Evolutionary conservation across 164 flowering plant genomes (phyloP).

Genomic region (Liriodendron chinense): DNA sequence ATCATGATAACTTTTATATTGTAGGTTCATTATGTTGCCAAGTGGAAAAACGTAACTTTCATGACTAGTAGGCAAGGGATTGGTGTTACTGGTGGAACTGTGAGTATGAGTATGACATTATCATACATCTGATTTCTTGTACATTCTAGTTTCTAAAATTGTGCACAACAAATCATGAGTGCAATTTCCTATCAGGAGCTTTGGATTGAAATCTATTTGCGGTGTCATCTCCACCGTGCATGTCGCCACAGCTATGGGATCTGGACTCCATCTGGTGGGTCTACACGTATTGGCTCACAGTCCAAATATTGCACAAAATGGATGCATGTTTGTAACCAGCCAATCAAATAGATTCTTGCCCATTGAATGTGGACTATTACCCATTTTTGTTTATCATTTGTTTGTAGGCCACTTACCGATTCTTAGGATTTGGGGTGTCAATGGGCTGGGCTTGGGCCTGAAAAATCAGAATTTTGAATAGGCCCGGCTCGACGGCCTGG

Average conservation of each 20-base stretch:
- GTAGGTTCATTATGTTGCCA: conserved; percentile 97
- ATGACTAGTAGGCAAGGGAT: conserved; percentile 98
- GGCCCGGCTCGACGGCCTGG: no score
- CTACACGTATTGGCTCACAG: neutral
- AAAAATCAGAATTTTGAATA: no score
- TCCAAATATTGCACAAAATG: neutral
- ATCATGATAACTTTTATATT: conserved; percentile 15
- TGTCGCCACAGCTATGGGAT: neutral
- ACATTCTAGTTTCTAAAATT: neutral
- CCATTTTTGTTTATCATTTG: neutral
- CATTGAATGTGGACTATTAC: neutral
- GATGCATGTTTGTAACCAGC: neutral
- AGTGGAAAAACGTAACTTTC: conserved; percentile 86
- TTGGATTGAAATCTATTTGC: no score
- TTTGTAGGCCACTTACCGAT: neutral
- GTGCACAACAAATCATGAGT: neutral
- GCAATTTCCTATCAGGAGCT: neutral
- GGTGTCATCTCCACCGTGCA: neutral
- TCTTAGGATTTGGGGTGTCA: no score
- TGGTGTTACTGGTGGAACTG: conserved; percentile 95
- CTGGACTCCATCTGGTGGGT: neutral
- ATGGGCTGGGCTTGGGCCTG: no score
- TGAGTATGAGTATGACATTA: conserved; percentile 28
- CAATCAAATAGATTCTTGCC: neutral
- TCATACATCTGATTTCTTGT: neutral